Evolutionary conservation across 1,284 basidiomycete species (phyloP).

Genomic region (Bjerkandera adusta): DNA sequence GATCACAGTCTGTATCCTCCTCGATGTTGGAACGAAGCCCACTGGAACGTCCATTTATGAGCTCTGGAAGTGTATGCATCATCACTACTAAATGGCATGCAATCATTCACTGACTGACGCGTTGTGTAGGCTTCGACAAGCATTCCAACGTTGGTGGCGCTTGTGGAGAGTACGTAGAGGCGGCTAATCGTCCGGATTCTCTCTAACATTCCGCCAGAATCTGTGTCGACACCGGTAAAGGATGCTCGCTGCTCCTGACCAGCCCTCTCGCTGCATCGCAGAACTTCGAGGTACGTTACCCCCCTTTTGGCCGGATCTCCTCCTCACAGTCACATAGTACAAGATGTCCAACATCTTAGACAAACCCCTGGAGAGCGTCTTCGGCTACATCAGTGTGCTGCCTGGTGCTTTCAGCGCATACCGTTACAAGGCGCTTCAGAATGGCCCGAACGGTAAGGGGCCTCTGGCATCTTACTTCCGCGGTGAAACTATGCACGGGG

Average conservation of each 20-base stretch:
- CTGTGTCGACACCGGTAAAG: slow-evolving; percentile 80
- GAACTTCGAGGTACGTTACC: slow-evolving; percentile 71
- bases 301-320: slow-evolving; percentile 9
- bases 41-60: slow-evolving; percentile 94
- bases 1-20: slow-evolving; percentile 69
- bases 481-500: slow-evolving; percentile 85
- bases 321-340: slow-evolving; percentile 43
- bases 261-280: slow-evolving; percentile 90
- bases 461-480: slow-evolving; percentile 91
- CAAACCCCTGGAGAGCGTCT: slow-evolving; percentile 91
- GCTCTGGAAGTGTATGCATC: slow-evolving; percentile 79
- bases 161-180: slow-evolving; percentile 78
- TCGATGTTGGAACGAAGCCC: slow-evolving; percentile 94
- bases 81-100: not conserved
- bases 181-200: not conserved
- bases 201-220: slow-evolving; percentile 47
- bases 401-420: slow-evolving; percentile 94
- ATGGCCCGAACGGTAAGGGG: slow-evolving; percentile 80
- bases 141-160: slow-evolving; percentile 91
- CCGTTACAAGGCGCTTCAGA: slow-evolving; percentile 81
- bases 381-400: slow-evolving; percentile 88
- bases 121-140: slow-evolving; percentile 75
- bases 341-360: slow-evolving; percentile 94
- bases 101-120: slow-evolving; percentile 7
- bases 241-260: slow-evolving; percentile 75